These are phyloP conservation scores for Nasturtium officinale DNA, from an alignment of 345 rosid species.

Conservation along the genomic window DNA sequence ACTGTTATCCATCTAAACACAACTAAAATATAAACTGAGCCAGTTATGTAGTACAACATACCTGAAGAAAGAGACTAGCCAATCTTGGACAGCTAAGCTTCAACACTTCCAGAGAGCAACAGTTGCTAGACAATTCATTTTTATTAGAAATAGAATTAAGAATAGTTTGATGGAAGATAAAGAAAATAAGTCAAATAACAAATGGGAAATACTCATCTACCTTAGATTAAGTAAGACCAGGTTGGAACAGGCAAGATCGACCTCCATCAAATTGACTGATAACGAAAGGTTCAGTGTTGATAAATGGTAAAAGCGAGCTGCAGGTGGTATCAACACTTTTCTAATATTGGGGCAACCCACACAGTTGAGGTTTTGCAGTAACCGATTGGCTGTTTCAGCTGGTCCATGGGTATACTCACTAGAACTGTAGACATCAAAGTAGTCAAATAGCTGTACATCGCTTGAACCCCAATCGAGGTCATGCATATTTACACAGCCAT, in stretches of 20 bases:
- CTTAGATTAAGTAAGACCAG: conserved; percentile 79
- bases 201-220: conserved; percentile 41
- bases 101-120: conserved; percentile 79
- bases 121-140: conserved; percentile 61
- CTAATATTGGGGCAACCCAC: conserved; percentile 93
- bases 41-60: conserved; percentile 29
- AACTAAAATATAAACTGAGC: neutral
- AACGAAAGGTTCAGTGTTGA: conserved; percentile 83
- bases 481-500: conserved; percentile 91
- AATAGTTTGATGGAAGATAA: neutral
- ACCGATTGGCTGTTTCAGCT: conserved; percentile 59
- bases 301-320: conserved; percentile 74
- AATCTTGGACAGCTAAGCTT: conserved; percentile 80
- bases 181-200: neutral
- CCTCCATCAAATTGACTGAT: conserved; percentile 88
- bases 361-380: conserved; percentile 89
- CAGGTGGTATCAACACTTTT: conserved; percentile 78
- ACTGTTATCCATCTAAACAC: neutral
- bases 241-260: conserved; percentile 71
- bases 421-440: conserved; percentile 38
- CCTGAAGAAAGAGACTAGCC: conserved; percentile 92
- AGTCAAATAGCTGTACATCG: conserved; percentile 51
- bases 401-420: conserved; percentile 43
- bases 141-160: conserved; percentile 7
- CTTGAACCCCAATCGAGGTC: conserved; percentile 85